Evolutionary conservation across 306 rosid species (phyloP).

Genomic region (Clitoria ternatea): DNA sequence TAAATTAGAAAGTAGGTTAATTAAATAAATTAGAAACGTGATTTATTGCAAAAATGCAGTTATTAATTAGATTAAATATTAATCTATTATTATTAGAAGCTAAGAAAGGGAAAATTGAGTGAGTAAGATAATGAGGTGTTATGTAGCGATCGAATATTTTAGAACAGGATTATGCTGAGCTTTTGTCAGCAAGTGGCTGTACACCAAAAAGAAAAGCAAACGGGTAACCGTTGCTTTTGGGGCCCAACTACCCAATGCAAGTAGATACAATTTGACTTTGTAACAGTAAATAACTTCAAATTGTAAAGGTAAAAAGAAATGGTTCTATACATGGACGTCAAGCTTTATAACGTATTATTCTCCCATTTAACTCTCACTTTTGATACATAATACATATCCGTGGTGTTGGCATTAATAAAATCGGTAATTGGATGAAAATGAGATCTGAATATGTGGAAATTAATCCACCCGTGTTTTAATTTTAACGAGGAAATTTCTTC

Average conservation of each 20-base stretch:
- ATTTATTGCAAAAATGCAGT: not conserved
- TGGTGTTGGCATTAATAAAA: conserved; percentile 17
- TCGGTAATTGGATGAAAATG: too few relatives aligned
- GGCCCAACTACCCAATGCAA: conserved; percentile 32
- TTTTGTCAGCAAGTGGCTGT: conserved; percentile 43
- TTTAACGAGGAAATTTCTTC: too few relatives aligned
- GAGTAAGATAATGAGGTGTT: conserved; percentile 17
- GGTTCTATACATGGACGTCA: conserved; percentile 5
- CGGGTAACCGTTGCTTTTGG: conserved; percentile 26
- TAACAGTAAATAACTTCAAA: conserved; percentile 24
- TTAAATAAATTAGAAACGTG: not conserved
- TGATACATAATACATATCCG: conserved; percentile 3
- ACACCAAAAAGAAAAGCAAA: conserved; percentile 28
- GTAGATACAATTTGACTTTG: conserved; percentile 56
- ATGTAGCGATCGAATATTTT: conserved; percentile 21
- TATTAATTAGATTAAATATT: not conserved
- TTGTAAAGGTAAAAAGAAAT: not conserved
- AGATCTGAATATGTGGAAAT: too few relatives aligned
- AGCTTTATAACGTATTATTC: conserved; percentile 1
- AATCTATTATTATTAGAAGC: too few relatives aligned
- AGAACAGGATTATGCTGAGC: conserved; percentile 17
- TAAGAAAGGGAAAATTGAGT: too few relatives aligned
- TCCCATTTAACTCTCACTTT: conserved; percentile 11
- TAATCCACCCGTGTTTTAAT: too few relatives aligned
- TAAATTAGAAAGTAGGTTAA: conserved; percentile 5